phyloP scores from a whole-genome alignment of 768 basidiomycete species.

The Suillus discolor region DNA sequence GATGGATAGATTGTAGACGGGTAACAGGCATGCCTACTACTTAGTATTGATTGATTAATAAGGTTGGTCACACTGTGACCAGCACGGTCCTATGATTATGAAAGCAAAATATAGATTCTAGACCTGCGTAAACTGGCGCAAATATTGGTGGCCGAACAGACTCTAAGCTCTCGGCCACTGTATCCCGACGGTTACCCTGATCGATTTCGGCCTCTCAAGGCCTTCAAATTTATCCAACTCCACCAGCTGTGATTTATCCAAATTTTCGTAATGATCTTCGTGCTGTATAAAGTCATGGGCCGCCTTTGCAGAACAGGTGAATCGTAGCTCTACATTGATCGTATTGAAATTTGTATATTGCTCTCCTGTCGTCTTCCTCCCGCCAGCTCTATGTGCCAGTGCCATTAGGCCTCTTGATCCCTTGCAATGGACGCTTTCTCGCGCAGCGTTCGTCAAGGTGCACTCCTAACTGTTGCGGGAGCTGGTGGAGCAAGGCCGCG shows the following conservation, averaged over 20 bases:
- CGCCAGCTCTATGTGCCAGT: neutral
- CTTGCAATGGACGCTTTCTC: conserved; percentile 24
- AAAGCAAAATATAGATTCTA: no score
- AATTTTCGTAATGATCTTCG: conserved; percentile 4
- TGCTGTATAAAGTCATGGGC: conserved; percentile 9
- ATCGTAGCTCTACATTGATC: neutral
- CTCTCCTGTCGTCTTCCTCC: neutral
- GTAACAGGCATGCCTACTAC: no score
- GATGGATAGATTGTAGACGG: no score
- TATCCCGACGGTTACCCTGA: no score
- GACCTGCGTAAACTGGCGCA: no score
- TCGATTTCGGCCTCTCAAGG: no score
- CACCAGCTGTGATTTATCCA: neutral
- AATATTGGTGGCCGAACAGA: no score
- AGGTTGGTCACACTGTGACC: no score
- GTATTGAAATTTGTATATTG: neutral
- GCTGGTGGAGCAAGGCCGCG: conserved; percentile 35
- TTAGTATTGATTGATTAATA: no score
- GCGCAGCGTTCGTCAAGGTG: conserved; percentile 29
- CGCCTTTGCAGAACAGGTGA: neutral
- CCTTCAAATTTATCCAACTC: neutral
- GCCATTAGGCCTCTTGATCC: conserved; percentile 5
- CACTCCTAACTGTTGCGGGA: conserved; percentile 36
- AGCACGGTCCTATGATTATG: no score
- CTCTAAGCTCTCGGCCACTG: neutral